Evolutionary conservation across 176 grass and related monocot species (phyloP).

Genomic region (Rhynchospora tenuis): DNA sequence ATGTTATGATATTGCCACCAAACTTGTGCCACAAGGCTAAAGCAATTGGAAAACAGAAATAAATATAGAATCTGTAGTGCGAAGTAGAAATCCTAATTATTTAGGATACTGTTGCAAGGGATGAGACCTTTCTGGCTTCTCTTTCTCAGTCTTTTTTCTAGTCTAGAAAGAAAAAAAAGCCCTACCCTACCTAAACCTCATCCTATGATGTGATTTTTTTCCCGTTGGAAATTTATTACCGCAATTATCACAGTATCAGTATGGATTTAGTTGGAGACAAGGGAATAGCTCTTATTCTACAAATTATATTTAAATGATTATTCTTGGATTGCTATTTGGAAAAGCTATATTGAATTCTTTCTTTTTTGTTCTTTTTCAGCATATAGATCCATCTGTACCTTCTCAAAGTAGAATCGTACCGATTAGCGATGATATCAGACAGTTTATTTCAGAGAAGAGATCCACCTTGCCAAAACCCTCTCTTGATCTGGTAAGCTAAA

Average conservation of each 20-base stretch:
- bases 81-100: too few relatives aligned
- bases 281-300: not conserved
- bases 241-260: not conserved
- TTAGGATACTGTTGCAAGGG: not conserved
- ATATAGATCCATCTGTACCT: not conserved
- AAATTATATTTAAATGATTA: not conserved
- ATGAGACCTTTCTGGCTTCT: not conserved
- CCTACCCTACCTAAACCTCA: too few relatives aligned
- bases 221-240: not conserved
- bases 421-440: not conserved
- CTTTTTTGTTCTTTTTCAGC: slow-evolving; percentile 6
- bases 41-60: too few relatives aligned
- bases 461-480: slow-evolving; percentile 5
- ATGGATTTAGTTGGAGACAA: not conserved
- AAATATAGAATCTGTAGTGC: too few relatives aligned
- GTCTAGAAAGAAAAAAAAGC: too few relatives aligned
- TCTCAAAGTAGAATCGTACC: not conserved
- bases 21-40: too few relatives aligned
- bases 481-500: not conserved
- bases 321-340: not conserved
- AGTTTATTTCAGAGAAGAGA: not conserved
- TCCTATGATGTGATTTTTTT: not conserved
- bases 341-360: not conserved
- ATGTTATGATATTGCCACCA: not conserved
- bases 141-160: too few relatives aligned